Evolutionary conservation across 306 rosid genomes (phyloP).

Genomic region (Castanea mollissima): DNA sequence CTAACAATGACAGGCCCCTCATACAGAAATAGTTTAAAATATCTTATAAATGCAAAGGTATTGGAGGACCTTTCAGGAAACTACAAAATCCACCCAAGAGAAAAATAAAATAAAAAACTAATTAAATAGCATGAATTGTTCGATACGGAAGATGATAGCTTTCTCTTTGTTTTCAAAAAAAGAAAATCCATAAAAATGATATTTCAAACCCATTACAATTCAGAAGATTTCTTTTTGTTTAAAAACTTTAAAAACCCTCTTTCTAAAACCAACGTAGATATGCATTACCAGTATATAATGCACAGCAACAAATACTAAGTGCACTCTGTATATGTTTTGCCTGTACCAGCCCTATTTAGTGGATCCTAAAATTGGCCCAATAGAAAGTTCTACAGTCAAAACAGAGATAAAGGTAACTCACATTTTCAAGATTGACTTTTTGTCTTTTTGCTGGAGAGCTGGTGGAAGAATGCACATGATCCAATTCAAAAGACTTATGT

Average conservation of each 20-base stretch:
- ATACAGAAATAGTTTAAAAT: not conserved
- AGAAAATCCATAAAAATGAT: not conserved
- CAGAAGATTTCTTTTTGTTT: not conserved
- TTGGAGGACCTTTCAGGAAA: not conserved
- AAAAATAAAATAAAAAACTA: not conserved
- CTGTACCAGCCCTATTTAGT: not conserved
- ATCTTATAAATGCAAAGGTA: not conserved
- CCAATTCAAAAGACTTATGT: slow-evolving; percentile 39
- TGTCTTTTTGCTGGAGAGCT: slow-evolving; percentile 65
- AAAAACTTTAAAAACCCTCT: not conserved
- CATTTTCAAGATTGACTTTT: slow-evolving; percentile 45
- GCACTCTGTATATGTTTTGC: not conserved
- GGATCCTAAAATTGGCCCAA: slow-evolving; percentile 14
- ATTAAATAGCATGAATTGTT: not conserved
- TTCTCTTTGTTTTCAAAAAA: not conserved
- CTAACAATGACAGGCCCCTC: not conserved
- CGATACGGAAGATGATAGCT: not conserved
- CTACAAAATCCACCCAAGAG: not conserved
- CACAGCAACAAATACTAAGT: not conserved
- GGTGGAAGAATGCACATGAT: slow-evolving; percentile 21
- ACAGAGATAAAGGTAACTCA: slow-evolving; percentile 28
- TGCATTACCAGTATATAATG: not conserved
- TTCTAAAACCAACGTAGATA: not conserved
- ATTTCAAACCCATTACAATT: not conserved
- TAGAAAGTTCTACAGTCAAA: slow-evolving; percentile 1